Conservation (phyloP, 2,329 filamentous ascomycete genomes). For the Onygenales sp. region DNA sequence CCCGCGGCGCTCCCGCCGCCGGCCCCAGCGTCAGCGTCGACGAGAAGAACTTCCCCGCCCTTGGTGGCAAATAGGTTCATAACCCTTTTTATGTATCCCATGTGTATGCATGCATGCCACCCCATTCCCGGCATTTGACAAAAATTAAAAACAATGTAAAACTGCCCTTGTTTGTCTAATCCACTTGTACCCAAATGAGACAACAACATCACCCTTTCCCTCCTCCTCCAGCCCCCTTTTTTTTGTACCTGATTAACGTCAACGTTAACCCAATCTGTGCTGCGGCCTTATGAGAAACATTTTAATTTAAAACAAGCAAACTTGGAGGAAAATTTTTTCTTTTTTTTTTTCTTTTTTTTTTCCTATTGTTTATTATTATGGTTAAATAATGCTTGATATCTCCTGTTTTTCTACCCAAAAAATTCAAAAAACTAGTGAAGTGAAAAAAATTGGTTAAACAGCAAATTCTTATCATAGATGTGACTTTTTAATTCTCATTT, state of each 20-base stretch:
- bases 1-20: conserved; percentile 15
- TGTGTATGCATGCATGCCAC: background rate
- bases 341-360: background rate
- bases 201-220: background rate
- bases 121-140: background rate
- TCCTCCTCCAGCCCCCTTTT: background rate
- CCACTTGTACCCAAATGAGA: background rate
- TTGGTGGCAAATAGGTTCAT: conserved; percentile 14
- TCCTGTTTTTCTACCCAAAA: background rate
- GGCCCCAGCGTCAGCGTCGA: conserved; percentile 32
- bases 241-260: background rate
- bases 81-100: background rate
- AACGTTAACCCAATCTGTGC: background rate
- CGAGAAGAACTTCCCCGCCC: conserved; percentile 39
- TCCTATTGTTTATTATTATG: background rate
- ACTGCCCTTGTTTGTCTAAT: background rate
- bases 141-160: background rate
- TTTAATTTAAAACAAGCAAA: background rate
- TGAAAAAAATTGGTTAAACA: background rate
- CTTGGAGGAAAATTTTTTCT: background rate
- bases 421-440: background rate
- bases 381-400: background rate
- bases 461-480: too few relatives aligned
- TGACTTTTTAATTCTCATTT: background rate
- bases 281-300: background rate